A percentile compares a stretch with the other conserved stretches of the same genome.
Evolutionary conservation across 2,329 filamentous ascomycete genomes (phyloP).

Genomic region (Aspergillus carbonarius): DNA sequence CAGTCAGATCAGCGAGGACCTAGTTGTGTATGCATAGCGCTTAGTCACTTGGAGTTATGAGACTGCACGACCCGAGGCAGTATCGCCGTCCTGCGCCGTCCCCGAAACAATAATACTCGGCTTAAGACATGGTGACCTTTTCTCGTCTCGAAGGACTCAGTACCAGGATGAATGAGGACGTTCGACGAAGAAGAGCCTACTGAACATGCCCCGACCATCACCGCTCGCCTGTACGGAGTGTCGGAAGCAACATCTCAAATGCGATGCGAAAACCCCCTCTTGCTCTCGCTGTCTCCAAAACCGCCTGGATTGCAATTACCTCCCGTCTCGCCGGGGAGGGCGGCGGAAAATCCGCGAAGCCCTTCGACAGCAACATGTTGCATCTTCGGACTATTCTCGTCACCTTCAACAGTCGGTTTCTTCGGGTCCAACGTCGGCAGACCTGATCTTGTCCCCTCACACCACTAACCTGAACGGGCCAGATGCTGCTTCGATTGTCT

Average conservation of each 20-base stretch:
- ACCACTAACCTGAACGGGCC: neutral
- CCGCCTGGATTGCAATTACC: constrained; percentile 63
- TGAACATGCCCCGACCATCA: constrained; percentile 22
- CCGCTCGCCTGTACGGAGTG: constrained; percentile 48
- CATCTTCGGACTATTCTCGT: constrained; percentile 11
- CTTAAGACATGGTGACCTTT: neutral
- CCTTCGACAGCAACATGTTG: constrained; percentile 4
- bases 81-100: no score
- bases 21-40: neutral
- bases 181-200: neutral
- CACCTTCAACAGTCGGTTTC: neutral
- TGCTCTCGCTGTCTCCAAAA: constrained; percentile 64
- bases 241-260: constrained; percentile 66
- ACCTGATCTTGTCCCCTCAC: neutral
- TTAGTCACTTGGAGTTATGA: neutral
- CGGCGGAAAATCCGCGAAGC: constrained; percentile 38
- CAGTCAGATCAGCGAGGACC: no score
- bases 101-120: neutral
- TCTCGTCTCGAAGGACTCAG: neutral
- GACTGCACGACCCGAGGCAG: neutral
- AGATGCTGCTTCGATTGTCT: neutral
- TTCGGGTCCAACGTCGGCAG: neutral
- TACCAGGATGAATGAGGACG: neutral
- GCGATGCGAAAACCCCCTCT: constrained; percentile 63
- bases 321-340: constrained; percentile 66